Base-by-base conservation (phyloP, 2,329 filamentous ascomycete species). In the Parascedosporium putredinis region DNA sequence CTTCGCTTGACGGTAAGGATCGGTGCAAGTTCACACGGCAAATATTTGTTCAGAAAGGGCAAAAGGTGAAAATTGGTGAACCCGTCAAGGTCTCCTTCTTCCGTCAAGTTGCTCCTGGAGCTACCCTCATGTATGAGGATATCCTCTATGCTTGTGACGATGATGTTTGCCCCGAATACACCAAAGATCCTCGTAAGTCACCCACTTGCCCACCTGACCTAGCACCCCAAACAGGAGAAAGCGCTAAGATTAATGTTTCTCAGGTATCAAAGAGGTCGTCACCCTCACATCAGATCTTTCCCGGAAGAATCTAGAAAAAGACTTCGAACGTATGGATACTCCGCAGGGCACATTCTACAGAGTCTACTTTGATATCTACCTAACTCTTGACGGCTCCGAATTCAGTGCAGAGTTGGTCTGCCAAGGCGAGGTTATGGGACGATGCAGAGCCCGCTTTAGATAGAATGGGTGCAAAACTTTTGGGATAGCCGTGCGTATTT, bases 51-150 rank as follows among this genome's bases (percentile, higher is more conserved):
- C 93, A 96, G 62, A 97, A 96, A 72, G 93, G 93, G 14, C 93
- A 98, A 67, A 86, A 94, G 67, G 90, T 98, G 69, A 97, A 97
- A 83, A 97, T 95, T 66, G 93, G 93, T 60, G 93, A 98, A 70
- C 91, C 93, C 1, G 91, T 97, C 70, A 97, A 97, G 75, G 93
- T 97, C 42, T 95, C 88, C 8, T 97, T 97, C 71, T 97, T 98
- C 82, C 78, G 93, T 67, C 93, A 97, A 67, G 93, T 98, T 50
- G 93, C 93, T 5, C 93, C 93, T 1, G 93, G 93, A 46, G 93
- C 93, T 29, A 97, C 91, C 1, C 81, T 98, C 59, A 97, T 98
- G 93, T 98, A 98, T 66, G 93, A 98, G 73, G 93, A 98, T 70
- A 91, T 97, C 49, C 69, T 97, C 51, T 97, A 96, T 66, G 93